phyloP scores from a whole-genome alignment of 2,329 filamentous ascomycete genomes.

The Penicillium sp. region DNA sequence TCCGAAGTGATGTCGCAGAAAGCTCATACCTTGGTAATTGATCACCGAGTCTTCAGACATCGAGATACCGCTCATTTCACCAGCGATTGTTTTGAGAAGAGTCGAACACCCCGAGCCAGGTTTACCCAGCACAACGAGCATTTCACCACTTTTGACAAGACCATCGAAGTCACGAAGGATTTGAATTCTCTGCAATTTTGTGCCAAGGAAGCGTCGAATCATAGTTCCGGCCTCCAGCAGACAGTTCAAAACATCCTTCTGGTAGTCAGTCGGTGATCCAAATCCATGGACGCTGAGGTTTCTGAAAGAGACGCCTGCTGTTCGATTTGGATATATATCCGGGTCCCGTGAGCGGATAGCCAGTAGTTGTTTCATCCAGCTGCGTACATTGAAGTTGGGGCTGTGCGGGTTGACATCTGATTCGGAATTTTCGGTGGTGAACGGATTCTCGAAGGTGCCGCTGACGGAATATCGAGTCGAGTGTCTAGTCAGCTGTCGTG shows the following conservation, averaged over 20 bases:
- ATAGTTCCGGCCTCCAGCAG: background rate
- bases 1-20: background rate
- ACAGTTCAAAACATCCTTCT: slow-evolving; percentile 1
- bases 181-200: background rate
- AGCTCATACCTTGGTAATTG: slow-evolving; percentile 12
- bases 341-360: slow-evolving; percentile 45
- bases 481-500: slow-evolving; percentile 39
- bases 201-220: background rate
- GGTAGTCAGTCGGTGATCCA: background rate
- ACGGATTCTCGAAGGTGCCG: slow-evolving; percentile 36
- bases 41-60: slow-evolving; percentile 4
- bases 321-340: background rate
- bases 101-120: slow-evolving; percentile 57
- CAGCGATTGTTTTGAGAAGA: slow-evolving; percentile 58
- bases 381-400: slow-evolving; percentile 50
- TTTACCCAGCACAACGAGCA: slow-evolving; percentile 54
- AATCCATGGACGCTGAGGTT: background rate
- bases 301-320: background rate
- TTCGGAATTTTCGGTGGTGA: slow-evolving; percentile 36
- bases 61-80: slow-evolving; percentile 32
- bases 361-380: slow-evolving; percentile 54
- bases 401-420: slow-evolving; percentile 50
- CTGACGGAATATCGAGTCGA: slow-evolving; percentile 34
- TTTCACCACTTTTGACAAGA: slow-evolving; percentile 48
- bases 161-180: background rate